Evolutionary conservation across 148 eudicot species (phyloP).

Genomic region (Silene conica): DNA sequence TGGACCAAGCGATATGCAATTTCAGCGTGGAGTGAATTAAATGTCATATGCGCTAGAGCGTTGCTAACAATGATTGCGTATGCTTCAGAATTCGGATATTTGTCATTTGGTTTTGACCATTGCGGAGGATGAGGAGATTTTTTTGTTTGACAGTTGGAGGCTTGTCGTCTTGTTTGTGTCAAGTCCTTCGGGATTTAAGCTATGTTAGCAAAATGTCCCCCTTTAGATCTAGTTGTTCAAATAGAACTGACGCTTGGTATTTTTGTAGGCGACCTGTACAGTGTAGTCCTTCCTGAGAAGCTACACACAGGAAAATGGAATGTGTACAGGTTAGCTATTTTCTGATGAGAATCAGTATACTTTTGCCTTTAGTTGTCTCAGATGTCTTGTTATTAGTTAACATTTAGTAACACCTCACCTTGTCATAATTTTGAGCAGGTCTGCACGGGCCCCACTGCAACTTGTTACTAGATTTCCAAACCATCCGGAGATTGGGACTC

Average conservation of each 20-base stretch:
- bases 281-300: conserved; percentile 93
- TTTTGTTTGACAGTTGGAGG: not conserved
- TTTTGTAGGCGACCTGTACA: conserved; percentile 59
- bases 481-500: conserved; percentile 79
- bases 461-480: conserved; percentile 63
- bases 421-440: conserved; percentile 47
- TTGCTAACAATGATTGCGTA: not conserved
- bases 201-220: not conserved
- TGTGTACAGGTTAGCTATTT: conserved; percentile 68
- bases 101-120: not conserved
- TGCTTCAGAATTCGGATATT: not conserved
- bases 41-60: not conserved
- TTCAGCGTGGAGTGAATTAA: not conserved
- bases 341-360: conserved; percentile 9
- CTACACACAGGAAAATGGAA: conserved; percentile 92
- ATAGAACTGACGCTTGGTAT: conserved; percentile 12
- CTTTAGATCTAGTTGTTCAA: not conserved
- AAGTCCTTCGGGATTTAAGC: not conserved
- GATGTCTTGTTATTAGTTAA: not conserved
- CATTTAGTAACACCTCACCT: not conserved
- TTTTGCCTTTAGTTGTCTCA: not conserved
- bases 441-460: conserved; percentile 66
- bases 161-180: not conserved
- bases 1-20: not conserved
- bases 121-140: not conserved